Base-by-base conservation (phyloP, 768 basidiomycete genomes). In the Trametes meyenii region DNA sequence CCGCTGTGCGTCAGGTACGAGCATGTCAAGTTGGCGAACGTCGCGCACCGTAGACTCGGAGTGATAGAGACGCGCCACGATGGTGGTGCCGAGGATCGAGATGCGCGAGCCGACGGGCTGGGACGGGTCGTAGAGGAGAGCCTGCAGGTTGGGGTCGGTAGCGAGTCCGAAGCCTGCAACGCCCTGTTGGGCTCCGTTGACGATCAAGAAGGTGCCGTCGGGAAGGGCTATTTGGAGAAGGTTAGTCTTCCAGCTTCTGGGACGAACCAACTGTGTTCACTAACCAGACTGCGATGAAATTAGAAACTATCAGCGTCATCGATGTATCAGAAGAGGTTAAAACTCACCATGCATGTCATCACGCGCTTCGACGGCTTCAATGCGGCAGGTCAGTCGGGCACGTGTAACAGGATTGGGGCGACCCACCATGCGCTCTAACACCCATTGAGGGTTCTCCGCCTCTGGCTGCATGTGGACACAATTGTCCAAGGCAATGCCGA, bases 401-500 rank as follows among this genome's bases (percentile, higher is more conserved):
- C 2, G 45, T 39, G 26, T 17, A 19, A 13, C 8, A 54, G 23
- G 29, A 16, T 16, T 12, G 13, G 1, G 13, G 17, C 10, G 17
- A 73, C 85, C 49, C 43, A 90, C 90, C 91, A 92, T 92, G 51
- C 91, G 83, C 71, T 93, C 91, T 10, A 92, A 38, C 0, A 78
- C 79, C 91, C 91, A 93, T 0, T 80, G 79, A 1, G 89, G 71
- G 52, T 86, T 85, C 1, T 69, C 39, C 0, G 67, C 83, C 69
- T 93, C 91, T 0, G 91, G 91, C 24, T 80, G 73, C 24, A 86
- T 90, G 1, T 80, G 75, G 13, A 91, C 81, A 65, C 91, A 93
- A 66, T 90, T 91, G 66, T 91, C 89, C 24, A 87, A 72, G 2
- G 80, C 80, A 11, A 72, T 68, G 3, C 84, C 85, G 8, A 75